phyloP scores from a whole-genome alignment of 805 yeast species.

The Ogataea trehalophila region DNA sequence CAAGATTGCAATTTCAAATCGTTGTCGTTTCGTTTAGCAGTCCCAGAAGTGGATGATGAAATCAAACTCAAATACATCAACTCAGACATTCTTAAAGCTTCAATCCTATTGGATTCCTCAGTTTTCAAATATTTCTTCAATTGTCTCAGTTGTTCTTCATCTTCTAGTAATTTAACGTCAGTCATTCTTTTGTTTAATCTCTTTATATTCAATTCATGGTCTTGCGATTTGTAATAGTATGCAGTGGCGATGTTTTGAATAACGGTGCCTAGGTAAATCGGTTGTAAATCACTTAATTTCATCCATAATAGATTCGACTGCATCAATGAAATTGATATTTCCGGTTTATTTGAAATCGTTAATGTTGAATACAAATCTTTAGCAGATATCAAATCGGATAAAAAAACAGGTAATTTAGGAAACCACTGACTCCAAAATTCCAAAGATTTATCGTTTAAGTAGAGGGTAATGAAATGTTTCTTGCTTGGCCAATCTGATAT shows the following conservation, averaged over 20 bases:
- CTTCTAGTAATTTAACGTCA: background rate
- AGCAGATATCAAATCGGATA: conserved; percentile 72
- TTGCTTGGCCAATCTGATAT: conserved; percentile 10
- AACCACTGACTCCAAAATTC: conserved; percentile 22
- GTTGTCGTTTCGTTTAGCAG: conserved; percentile 1
- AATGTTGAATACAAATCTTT: conserved; percentile 72
- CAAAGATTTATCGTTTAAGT: conserved; percentile 15
- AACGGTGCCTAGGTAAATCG: conserved; percentile 17
- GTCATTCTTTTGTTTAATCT: conserved; percentile 4
- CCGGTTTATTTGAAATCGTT: conserved; percentile 38
- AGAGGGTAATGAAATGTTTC: conserved; percentile 17
- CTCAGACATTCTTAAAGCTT: conserved; percentile 15
- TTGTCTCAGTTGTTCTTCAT: conserved; percentile 4
- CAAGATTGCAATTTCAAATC: conserved; percentile 9
- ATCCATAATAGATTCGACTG: conserved; percentile 27
- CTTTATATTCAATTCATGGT: conserved; percentile 7
- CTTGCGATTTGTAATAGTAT: conserved; percentile 20
- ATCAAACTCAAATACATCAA: conserved; percentile 18
- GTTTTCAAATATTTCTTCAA: conserved; percentile 9
- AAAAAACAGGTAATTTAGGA: conserved; percentile 64
- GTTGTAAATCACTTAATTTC: conserved; percentile 16
- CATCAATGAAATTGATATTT: conserved; percentile 19
- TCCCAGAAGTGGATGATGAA: background rate
- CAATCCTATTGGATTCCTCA: conserved; percentile 5
- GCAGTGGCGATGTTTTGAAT: conserved; percentile 27